Evolutionary conservation across 2,329 filamentous ascomycete genomes (phyloP).

Genomic region (Onygenales sp.): DNA sequence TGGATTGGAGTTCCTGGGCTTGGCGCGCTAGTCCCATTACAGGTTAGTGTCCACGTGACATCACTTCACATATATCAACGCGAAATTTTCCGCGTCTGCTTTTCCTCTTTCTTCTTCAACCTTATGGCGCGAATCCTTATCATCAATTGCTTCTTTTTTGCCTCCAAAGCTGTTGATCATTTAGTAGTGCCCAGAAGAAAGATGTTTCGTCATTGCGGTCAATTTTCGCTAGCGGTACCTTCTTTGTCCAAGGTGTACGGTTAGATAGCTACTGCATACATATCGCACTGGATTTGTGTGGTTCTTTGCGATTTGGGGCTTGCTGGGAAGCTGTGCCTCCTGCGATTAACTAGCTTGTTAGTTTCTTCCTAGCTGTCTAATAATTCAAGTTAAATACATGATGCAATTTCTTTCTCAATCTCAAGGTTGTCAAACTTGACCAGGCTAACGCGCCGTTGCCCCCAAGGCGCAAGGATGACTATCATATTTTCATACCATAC

Average conservation of each 20-base stretch:
- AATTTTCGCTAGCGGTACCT: constrained; percentile 99
- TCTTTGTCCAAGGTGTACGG: constrained; percentile 68
- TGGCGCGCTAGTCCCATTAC: constrained; percentile 17
- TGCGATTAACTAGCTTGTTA: no score
- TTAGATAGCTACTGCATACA: constrained; percentile 98
- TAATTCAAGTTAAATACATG: no score
- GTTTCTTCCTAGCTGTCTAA: no score
- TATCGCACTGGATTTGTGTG: neutral
- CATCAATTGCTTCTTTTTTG: constrained; percentile 64
- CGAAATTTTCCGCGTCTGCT: constrained; percentile 18
- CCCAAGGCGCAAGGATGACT: no score
- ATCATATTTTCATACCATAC: no score
- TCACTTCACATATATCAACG: neutral
- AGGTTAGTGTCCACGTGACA: constrained; percentile 16
- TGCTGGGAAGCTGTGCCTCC: no score
- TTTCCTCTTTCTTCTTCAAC: constrained; percentile 29
- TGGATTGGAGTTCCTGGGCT: constrained; percentile 1
- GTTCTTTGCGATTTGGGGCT: no score
- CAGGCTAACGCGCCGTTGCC: no score
- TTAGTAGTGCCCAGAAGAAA: constrained; percentile 77
- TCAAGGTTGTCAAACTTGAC: no score
- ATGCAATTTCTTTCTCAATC: no score
- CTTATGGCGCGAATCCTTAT: constrained; percentile 83
- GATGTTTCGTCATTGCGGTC: constrained; percentile 49
- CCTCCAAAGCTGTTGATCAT: constrained; percentile 79